A percentile compares a stretch with the other conserved stretches of the same genome.
Conservation (phyloP, 108 stramenopile species). For the Stephanodiscus minutulus region DNA sequence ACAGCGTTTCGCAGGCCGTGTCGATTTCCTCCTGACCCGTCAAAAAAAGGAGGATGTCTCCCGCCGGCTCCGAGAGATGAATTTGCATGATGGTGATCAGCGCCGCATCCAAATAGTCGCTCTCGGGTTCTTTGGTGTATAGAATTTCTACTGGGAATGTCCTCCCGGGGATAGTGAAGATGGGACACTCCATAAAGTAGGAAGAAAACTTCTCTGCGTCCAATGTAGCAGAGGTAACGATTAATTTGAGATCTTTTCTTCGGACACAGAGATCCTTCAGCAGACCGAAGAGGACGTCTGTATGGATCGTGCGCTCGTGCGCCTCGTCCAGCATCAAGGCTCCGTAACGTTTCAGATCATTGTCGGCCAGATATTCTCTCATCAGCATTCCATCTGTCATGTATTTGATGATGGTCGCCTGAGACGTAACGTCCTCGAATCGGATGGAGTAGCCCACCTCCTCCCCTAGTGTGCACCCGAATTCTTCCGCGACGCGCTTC, state of each 20-base stretch:
- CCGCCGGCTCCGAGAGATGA: conserved; percentile 95
- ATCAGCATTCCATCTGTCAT: conserved; percentile 99
- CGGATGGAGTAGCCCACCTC: conserved; percentile 98
- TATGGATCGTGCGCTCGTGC: conserved; percentile 98
- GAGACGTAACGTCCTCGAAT: conserved; percentile 97
- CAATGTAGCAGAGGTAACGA: conserved; percentile 96
- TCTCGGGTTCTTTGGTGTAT: conserved; percentile 97
- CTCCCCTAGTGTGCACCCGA: conserved; percentile 91
- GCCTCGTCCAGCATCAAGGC: conserved; percentile 96
- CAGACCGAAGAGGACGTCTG: conserved; percentile 97
- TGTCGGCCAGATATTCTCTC: conserved; percentile 94
- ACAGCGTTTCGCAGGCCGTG: conserved; percentile 96
- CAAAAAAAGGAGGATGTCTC: conserved; percentile 95
- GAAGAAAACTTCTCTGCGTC: conserved; percentile 97
- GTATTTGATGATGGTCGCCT: conserved; percentile 96
- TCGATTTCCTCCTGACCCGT: conserved; percentile 99
- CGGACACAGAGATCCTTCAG: conserved; percentile 91
- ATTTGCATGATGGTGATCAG: conserved; percentile 99
- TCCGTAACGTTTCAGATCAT: conserved; percentile 85
- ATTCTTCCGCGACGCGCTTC: conserved; percentile 99
- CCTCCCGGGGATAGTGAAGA: conserved; percentile 97
- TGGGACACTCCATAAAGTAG: conserved; percentile 96
- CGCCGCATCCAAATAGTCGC: conserved; percentile 96
- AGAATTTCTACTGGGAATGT: conserved; percentile 97
- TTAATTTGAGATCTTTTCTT: conserved; percentile 91